A percentile compares a stretch with the other conserved stretches of the same genome.
These are phyloP conservation scores for Punctularia strigosozonata DNA, from an alignment of 768 basidiomycete genomes.

Conservation along the genomic window DNA sequence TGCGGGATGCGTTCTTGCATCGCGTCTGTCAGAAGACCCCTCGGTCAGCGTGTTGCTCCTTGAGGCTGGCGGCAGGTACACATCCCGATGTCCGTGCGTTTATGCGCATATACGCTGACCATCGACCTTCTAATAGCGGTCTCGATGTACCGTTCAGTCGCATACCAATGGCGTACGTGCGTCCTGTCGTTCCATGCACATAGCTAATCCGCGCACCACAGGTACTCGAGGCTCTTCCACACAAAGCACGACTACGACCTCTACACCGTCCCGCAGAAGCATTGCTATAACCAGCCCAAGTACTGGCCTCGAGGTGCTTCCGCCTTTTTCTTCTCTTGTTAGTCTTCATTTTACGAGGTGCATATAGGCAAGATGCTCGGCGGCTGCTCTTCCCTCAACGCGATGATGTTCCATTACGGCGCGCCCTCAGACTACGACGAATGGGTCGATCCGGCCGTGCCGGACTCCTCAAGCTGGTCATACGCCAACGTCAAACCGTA, in stretches of 20 bases:
- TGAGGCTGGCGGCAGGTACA: slow-evolving; percentile 51
- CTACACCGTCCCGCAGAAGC: slow-evolving; percentile 42
- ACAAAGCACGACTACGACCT: slow-evolving; percentile 40
- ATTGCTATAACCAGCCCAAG: slow-evolving; percentile 32
- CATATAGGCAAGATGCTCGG: slow-evolving; percentile 66
- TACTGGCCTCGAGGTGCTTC: slow-evolving; percentile 57
- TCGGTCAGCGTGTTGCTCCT: slow-evolving; percentile 40
- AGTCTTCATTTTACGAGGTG: background rate
- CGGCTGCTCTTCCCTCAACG: slow-evolving; percentile 64
- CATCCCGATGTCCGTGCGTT: background rate
- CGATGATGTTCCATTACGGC: slow-evolving; percentile 47
- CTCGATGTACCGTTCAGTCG: slow-evolving; percentile 26
- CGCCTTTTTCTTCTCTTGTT: background rate
- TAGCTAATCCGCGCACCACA: slow-evolving; percentile 10
- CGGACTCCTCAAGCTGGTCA: slow-evolving; percentile 47
- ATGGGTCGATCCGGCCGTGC: too few species aligned
- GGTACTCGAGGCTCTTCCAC: slow-evolving; percentile 25
- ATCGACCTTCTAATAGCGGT: slow-evolving; percentile 23
- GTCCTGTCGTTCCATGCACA: too few species aligned
- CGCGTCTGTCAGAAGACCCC: slow-evolving; percentile 46
- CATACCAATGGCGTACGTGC: slow-evolving; percentile 36
- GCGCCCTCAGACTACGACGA: slow-evolving; percentile 61
- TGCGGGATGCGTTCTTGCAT: slow-evolving; percentile 49
- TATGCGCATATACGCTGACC: background rate
- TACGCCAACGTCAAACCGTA: slow-evolving; percentile 47